phyloP scores from a whole-genome alignment of 2,329 filamentous ascomycete species.

The Beauveria australis region DNA sequence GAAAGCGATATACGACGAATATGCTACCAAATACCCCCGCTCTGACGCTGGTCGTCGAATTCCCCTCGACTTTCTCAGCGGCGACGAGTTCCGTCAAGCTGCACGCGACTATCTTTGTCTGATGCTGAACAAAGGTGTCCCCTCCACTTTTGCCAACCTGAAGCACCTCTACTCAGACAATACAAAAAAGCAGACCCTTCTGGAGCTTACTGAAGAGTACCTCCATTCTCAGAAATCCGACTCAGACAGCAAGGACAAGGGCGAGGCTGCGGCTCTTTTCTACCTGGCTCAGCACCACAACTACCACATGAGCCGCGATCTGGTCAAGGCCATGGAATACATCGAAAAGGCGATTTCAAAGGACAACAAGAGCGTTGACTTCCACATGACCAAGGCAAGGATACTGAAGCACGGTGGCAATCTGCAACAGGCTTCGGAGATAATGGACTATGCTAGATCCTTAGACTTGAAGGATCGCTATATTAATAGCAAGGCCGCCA shows the following conservation, averaged over 20 bases:
- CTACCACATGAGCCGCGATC: conserved; percentile 77
- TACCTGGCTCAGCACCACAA: conserved; percentile 97
- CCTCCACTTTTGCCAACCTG: conserved; percentile 92
- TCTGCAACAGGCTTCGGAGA: conserved; percentile 67
- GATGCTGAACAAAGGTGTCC: conserved; percentile 87
- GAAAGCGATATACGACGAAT: conserved; percentile 67
- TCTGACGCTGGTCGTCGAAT: conserved; percentile 79
- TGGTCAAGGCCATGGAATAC: conserved; percentile 71
- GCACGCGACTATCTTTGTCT: conserved; percentile 71
- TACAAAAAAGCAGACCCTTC: conserved; percentile 69
- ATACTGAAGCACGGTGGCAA: conserved; percentile 90
- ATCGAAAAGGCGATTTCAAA: conserved; percentile 77
- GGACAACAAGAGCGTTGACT: conserved; percentile 76
- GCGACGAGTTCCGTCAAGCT: conserved; percentile 70
- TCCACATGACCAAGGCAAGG: conserved; percentile 89
- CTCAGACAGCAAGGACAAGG: conserved; percentile 41
- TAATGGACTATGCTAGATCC: conserved; percentile 79
- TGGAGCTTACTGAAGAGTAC: conserved; percentile 71
- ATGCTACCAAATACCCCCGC: conserved; percentile 71
- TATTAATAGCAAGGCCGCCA: conserved; percentile 97
- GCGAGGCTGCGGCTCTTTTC: conserved; percentile 75
- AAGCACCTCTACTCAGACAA: conserved; percentile 82
- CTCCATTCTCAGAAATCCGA: conserved; percentile 50
- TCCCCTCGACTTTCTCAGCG: conserved; percentile 80
- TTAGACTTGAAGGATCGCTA: conserved; percentile 89